Percentiles rank a stretch among this genome's conserved stretches.
Evolutionary conservation across 1,284 basidiomycete genomes (phyloP).

Genomic region (Cryptococcus wingfieldii): DNA sequence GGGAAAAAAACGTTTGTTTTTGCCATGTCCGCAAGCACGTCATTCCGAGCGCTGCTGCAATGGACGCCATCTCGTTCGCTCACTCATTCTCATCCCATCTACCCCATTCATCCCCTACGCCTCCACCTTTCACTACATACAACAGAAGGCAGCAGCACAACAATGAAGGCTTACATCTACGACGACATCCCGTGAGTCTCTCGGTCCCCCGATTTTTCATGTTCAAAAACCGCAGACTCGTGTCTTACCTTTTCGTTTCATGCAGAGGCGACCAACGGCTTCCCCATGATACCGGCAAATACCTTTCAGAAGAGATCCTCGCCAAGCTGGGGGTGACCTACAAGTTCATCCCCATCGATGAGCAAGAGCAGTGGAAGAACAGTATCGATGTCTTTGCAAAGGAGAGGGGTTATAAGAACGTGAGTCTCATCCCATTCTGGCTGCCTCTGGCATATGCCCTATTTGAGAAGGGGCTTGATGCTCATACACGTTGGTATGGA

Average conservation of each 20-base stretch:
- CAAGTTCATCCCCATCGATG: constrained; percentile 60
- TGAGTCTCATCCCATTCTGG: constrained; percentile 19
- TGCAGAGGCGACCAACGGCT: constrained; percentile 66
- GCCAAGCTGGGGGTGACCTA: constrained; percentile 59
- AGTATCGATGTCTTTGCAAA: constrained; percentile 58
- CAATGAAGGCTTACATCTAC: constrained; percentile 78
- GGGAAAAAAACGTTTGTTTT: background rate
- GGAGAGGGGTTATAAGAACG: constrained; percentile 69
- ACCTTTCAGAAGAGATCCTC: constrained; percentile 56
- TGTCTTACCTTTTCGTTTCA: background rate
- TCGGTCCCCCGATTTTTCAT: background rate
- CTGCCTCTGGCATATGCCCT: background rate
- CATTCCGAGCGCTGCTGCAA: background rate
- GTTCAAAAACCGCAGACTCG: background rate
- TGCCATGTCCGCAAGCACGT: background rate
- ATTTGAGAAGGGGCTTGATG: background rate
- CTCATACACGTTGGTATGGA: constrained; percentile 6
- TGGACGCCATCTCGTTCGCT: background rate
- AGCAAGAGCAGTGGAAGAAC: constrained; percentile 52
- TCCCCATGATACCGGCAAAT: constrained; percentile 62
- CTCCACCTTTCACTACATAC: too few species aligned
- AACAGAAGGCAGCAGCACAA: background rate
- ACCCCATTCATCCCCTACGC: background rate
- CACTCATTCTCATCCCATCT: constrained; percentile 15
- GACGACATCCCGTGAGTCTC: constrained; percentile 58